Evolutionary conservation across 495 filamentous ascomycete species (phyloP).

Genomic region (Daldinia grandis): DNA sequence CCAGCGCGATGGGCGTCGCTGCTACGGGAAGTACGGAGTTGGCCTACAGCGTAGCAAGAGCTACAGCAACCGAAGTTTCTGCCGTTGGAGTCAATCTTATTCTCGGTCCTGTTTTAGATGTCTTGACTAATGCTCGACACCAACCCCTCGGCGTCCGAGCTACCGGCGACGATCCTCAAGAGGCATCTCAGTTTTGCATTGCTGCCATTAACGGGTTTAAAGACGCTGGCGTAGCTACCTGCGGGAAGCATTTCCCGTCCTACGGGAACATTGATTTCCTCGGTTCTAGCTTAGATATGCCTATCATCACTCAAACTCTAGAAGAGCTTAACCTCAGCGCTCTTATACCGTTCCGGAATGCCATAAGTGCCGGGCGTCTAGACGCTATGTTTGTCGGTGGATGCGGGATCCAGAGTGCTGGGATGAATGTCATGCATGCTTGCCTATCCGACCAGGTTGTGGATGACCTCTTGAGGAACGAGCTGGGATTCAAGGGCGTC

Average conservation of each 20-base stretch:
- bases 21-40: slow-evolving; percentile 81
- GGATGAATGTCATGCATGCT: slow-evolving; percentile 90
- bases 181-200: slow-evolving; percentile 86
- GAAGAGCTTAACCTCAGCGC: slow-evolving; percentile 86
- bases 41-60: slow-evolving; percentile 82
- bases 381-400: slow-evolving; percentile 95
- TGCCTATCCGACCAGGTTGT: slow-evolving; percentile 91
- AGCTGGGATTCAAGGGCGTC: slow-evolving; percentile 86
- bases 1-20: slow-evolving; percentile 88
- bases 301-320: slow-evolving; percentile 88
- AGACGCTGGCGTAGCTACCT: slow-evolving; percentile 81
- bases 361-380: slow-evolving; percentile 75
- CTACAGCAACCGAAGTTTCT: slow-evolving; percentile 84
- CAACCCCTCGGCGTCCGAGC: slow-evolving; percentile 87
- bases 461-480: slow-evolving; percentile 80
- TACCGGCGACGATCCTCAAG: slow-evolving; percentile 85
- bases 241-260: slow-evolving; percentile 92
- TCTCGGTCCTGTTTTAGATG: slow-evolving; percentile 88
- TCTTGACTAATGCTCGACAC: slow-evolving; percentile 85
- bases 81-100: slow-evolving; percentile 92
- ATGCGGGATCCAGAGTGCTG: slow-evolving; percentile 84
- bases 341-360: slow-evolving; percentile 85
- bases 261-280: slow-evolving; percentile 94
- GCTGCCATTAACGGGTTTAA: slow-evolving; percentile 90
- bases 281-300: slow-evolving; percentile 84